Base-by-base conservation (phyloP, 352 stramenopile species). In the Pythium biforme region DNA sequence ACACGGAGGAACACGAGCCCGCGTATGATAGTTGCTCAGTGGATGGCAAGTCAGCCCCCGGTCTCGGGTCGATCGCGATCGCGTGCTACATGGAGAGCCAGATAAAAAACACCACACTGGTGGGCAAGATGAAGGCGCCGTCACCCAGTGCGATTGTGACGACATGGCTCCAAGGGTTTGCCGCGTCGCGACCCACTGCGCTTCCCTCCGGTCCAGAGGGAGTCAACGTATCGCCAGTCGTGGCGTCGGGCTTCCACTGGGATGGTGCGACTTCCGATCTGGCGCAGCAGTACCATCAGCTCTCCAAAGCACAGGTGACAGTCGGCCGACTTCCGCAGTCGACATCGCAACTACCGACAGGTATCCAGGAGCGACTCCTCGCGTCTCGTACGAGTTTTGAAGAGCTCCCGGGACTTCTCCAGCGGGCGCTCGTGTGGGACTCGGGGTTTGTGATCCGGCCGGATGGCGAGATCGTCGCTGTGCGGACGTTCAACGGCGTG, bases 261-360 rank as follows among this genome's bases (percentile, higher is more conserved):
- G 34, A 41, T 41, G 34, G 34, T 11, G 4, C 34, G 14, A 19
- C 34, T 11, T 72, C 65, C 33, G 65, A 72, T 40, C 59, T 72
- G 52, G 65, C 54, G 27, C 65, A 72, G 54, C 65, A 72, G 31
- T 72, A 57, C 27, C 68, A 72, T 45, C 50, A 46, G 2, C 65
- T 59, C 0, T 63, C 43, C n/a, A 14, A 64, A 15, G 54, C 51
- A 19, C 59, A 64, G 20, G 55, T 64, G 40, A 19, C 14, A 14
- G n/a, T n/a, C n/a, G n/a, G n/a, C n/a, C n/a, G n/a, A n/a, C 8
- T 41, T 3, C 14, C 34, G 2, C 34, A 41, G 34, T 11, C 5
- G 2, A 41, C 34, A 17, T 19, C 43, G 14, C 40, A 34, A 4
- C 43, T 69, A 37, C 6, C 53, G 1, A 54, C 39, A 11, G 54